Base-by-base conservation (phyloP, 805 yeast species). In the Suhomyces canberraensis region DNA sequence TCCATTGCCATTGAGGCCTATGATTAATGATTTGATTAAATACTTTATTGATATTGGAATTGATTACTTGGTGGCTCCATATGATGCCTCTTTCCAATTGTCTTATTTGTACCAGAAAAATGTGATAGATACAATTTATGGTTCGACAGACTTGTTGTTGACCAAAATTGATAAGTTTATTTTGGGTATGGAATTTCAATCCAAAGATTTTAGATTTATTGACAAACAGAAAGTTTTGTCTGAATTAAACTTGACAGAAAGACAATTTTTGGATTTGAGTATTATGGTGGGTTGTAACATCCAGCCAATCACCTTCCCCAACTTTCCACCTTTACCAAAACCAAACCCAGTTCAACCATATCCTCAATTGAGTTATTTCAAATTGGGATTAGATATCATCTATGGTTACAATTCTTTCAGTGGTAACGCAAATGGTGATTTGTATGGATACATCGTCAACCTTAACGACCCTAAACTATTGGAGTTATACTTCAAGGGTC, bases 1-100 rank as follows among this genome's bases (percentile, higher is more conserved):
- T 7, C 75, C 79, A 0, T 58, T 79, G 33, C 70, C 73, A 2
- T 47, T 73, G 13, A 66, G 73, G 41, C 69, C 78, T 3, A 73
- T 79, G 52, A 58, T 73, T 37, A 64, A 71, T 36, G 81, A 79
- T 44, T 66, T 88, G 43, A 66, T 84, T 40, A 61, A 67, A 16
- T 73, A 76, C 37, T 76, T 91, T 40, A 69, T 71, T 25, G 73
- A 71, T 15, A 66, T 71, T 33, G 73, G 66, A 3, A 61, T 86
- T 9, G 83, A 81, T 40, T 90, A 74, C 53, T 60, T 88, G 39
- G 76, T 89, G 9, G 84, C 95, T 24, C 98, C 98, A 4, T 89
- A 79, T 53, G 71, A 79, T 29, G 78, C 96, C 0, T 79, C 88
- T 62, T 75, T 81, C 27, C 96, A 91, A 60, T 68, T 93, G 49